Evolutionary conservation across 2,329 filamentous ascomycete species (phyloP).

Genomic region (Aphanocladium album): DNA sequence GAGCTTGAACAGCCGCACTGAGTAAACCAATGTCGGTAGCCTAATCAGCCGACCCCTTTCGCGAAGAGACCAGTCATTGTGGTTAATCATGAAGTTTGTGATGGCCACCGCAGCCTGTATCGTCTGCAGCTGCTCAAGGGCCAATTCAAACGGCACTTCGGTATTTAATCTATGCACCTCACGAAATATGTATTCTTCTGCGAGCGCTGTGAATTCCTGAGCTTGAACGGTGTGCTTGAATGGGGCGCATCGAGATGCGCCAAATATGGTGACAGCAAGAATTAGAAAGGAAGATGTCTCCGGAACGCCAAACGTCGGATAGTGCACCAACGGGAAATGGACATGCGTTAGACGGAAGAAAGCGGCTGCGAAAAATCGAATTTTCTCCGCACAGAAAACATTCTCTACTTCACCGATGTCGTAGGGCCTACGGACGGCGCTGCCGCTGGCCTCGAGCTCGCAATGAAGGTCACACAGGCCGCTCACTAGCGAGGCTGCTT

Average conservation of each 20-base stretch:
- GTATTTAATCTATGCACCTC: background rate
- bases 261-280: background rate
- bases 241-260: background rate
- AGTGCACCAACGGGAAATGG: background rate
- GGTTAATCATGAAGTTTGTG: conserved; percentile 1
- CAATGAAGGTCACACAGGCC: background rate
- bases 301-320: background rate
- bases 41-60: background rate
- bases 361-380: background rate
- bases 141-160: background rate
- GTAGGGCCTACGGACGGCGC: background rate
- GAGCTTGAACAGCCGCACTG: background rate
- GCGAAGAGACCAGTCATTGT: background rate
- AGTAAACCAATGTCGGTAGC: background rate
- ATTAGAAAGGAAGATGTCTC: background rate
- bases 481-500: background rate
- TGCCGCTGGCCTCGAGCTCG: background rate
- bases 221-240: background rate
- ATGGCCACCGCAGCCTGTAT: background rate
- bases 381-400: background rate
- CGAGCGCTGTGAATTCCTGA: background rate
- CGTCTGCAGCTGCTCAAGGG: background rate
- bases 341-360: background rate
- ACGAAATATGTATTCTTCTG: background rate
- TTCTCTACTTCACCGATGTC: background rate